These are phyloP conservation scores for Ophiostoma australiae DNA, from an alignment of 2,329 filamentous ascomycete species.

Conservation along the genomic window DNA sequence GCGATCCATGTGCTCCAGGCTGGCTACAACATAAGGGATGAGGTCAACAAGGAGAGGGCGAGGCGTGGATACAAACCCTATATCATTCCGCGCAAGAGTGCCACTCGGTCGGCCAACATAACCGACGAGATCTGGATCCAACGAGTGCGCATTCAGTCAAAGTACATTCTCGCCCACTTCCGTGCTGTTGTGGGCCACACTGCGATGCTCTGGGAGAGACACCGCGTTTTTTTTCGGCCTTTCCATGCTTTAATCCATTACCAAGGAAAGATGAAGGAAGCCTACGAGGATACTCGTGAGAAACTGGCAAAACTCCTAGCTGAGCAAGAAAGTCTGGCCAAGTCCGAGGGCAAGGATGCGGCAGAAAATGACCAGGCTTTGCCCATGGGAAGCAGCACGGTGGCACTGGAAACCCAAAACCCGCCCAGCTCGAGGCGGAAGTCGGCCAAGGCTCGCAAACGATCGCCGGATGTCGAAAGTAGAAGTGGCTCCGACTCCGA, in stretches of 20 bases:
- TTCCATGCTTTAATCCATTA: background rate
- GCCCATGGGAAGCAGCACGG: background rate
- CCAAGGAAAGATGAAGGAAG: background rate
- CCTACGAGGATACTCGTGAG: background rate
- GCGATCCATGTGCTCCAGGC: background rate
- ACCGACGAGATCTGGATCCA: conserved; percentile 31
- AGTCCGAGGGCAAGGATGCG: background rate
- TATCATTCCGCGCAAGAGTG: background rate
- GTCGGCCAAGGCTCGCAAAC: background rate
- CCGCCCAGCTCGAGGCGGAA: background rate
- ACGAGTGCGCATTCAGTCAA: conserved; percentile 41
- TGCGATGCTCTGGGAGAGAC: background rate
- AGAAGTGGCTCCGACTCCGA: background rate
- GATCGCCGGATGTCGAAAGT: background rate
- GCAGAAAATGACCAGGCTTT: background rate
- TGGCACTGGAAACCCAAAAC: background rate
- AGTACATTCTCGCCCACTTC: conserved; percentile 39
- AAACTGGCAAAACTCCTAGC: background rate
- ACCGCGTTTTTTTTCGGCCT: background rate
- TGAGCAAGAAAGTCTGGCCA: background rate
- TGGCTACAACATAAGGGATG: background rate
- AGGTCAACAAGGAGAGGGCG: background rate
- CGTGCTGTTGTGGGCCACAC: background rate
- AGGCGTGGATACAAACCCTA: background rate
- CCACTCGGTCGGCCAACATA: background rate